Evolutionary conservation across 768 basidiomycete genomes (phyloP).

Genomic region (Leccinum subgranulosum): DNA sequence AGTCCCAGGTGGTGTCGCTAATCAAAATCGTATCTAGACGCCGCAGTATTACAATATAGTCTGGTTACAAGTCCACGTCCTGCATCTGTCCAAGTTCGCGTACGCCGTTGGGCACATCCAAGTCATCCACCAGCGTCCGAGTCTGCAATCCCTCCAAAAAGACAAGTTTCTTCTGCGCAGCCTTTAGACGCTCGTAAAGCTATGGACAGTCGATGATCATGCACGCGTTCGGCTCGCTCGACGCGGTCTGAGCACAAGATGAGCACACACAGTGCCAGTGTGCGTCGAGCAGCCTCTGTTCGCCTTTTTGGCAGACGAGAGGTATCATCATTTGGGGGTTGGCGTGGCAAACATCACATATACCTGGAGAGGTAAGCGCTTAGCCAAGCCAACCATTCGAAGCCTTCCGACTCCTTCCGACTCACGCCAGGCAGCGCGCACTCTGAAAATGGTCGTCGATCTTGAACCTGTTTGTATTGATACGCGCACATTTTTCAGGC

Average conservation of each 20-base stretch:
- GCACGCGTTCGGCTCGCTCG: constrained; percentile 63
- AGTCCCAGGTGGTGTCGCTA: too few relatives aligned
- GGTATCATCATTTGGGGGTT: constrained; percentile 54
- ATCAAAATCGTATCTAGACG: too few relatives aligned
- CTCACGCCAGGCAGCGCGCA: constrained; percentile 71
- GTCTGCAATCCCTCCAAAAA: constrained; percentile 27
- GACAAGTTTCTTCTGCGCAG: constrained; percentile 38
- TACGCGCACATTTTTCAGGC: too few relatives aligned
- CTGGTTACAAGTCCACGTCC: constrained; percentile 1
- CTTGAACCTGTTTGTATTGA: constrained; percentile 29
- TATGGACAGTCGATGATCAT: constrained; percentile 85
- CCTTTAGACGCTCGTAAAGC: constrained; percentile 68
- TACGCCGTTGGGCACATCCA: constrained; percentile 8
- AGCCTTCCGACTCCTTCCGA: constrained; percentile 32
- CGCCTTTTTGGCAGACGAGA: constrained; percentile 50
- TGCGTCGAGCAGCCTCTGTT: constrained; percentile 51
- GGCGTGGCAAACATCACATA: constrained; percentile 62
- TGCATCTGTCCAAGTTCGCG: background rate
- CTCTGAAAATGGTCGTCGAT: constrained; percentile 77
- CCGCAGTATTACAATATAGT: too few relatives aligned
- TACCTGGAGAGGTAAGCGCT: constrained; percentile 32
- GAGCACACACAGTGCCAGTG: constrained; percentile 59
- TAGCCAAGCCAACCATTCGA: constrained; percentile 41
- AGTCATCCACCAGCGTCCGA: constrained; percentile 25
- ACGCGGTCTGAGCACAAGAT: constrained; percentile 59